Base-by-base conservation (phyloP, 2,329 filamentous ascomycete species). In the Epichloe brachyelytri region DNA sequence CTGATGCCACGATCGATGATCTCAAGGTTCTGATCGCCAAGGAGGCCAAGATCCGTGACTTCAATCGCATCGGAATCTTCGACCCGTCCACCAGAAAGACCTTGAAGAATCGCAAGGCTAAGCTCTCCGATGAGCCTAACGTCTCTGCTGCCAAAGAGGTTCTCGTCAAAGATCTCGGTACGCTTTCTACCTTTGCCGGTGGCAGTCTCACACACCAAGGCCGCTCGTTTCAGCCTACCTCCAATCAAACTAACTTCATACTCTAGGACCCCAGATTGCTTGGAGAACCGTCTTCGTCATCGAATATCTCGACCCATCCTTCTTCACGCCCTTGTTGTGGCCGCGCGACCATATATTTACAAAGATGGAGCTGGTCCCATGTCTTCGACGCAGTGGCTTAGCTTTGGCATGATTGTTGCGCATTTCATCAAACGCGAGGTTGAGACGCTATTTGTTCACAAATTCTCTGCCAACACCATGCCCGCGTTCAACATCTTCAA, bases 401-500 rank as follows among this genome's bases (percentile, higher is more conserved):
- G 83, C 48, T 85, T 89, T 64, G 71, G 72, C 54, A 79, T 95
- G 65, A 80, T 95, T 61, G 72, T 82, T 51, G 68, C 85, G 12
- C 93, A 98, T 75, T 98, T 96, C 69, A 58, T 87, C 65, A 98
- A 98, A 78, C 89, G 93, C 63, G 93, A 98, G 73, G 77, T 88
- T 57, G 93, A 98, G 73, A 97, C 93, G 0, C 65, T 95, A 55
- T 95, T 93, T 65, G 79, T 98, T 55, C 93, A 98, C 76, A 88
- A 88, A 65, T 98, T 98, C 76, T 91, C 88, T 51, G 82, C 85
- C 55, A 88, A 86, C 62, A 98, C 93, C 46, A 98, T 98, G 93
- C 93, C 93, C 17, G 77, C 79, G 53, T 72, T 70, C 63, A 95
- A 95, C 74, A 88, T 98, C 65, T 85, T 96, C 79, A 93, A 91